Evolutionary conservation across 2,329 filamentous ascomycete genomes (phyloP), one percentile per base, ranked within the genome.

Genomic region (Cryphonectria japonica): DNA sequence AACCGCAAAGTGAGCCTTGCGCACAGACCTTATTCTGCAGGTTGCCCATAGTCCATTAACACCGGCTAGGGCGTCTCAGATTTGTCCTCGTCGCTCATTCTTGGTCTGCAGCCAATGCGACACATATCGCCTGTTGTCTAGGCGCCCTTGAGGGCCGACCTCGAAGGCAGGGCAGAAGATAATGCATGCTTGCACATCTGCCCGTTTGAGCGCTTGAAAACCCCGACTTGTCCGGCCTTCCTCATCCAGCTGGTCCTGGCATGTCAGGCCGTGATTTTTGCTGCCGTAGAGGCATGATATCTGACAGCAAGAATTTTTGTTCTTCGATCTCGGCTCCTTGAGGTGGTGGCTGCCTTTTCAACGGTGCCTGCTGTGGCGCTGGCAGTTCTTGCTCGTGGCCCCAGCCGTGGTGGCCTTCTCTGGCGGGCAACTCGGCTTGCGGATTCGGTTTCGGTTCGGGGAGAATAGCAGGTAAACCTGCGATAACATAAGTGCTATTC

Each of bases 381-480:
- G 71, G 71, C 60, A 72, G 13, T 46, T 72, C 71, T 39, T 71
- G 71, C 54, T 72, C 71, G 29, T 72, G 54, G 4, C 71, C 71
- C 29, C 69, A 64, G 19, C 69, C 71, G 29, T 54, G 69, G 9
- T 64, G 61, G 11, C 67, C 70, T 37, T 72, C 69, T 26, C 67
- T 71, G 37, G 67, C 71, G 8, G 71, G 71, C 11, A 72, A 41
- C 57, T 72, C 71, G n/a, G 71, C 71, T 19, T 72, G 71, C 5
- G 71, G 71, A 13, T 71, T 43, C 9, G 67, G 67, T 43, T 43
- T 72, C 66, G 52, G 37, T 2, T 72, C 71, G 32, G 71, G 71
- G 2, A 72, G 61, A 14, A 72, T 71, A 11, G 71, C 71, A 9
- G 71, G 71, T 32, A 72, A 26, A 34, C 68, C 71, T 26, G 57